Conservation (phyloP, 2,329 filamentous ascomycete genomes). For the Exophiala phaeomuriformis region DNA sequence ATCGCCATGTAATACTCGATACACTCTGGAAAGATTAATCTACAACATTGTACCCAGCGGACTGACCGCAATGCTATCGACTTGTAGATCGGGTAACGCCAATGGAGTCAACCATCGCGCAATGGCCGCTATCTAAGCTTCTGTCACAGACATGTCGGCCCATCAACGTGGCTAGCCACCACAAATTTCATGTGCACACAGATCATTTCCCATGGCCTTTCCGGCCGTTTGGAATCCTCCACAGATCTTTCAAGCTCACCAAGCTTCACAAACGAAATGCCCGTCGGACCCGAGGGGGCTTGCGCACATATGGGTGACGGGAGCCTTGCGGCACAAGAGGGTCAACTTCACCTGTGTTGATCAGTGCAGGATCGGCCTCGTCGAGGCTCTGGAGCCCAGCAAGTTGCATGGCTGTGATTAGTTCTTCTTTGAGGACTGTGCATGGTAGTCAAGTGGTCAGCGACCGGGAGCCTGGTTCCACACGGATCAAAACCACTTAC, state of each 20-base stretch:
- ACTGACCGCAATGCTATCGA: too few relatives aligned
- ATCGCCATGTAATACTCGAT: too few relatives aligned
- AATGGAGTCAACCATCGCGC: too few relatives aligned
- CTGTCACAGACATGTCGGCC: background rate
- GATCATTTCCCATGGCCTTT: background rate
- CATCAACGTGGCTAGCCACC: background rate
- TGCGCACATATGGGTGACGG: slow-evolving; percentile 39
- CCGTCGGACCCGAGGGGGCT: background rate
- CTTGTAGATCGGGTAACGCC: too few relatives aligned
- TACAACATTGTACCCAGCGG: too few relatives aligned
- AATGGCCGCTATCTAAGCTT: background rate
- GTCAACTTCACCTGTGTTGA: slow-evolving; percentile 47
- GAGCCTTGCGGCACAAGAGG: slow-evolving; percentile 40
- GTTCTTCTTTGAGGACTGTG: slow-evolving; percentile 53
- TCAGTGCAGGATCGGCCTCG: slow-evolving; percentile 54
- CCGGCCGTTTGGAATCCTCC: background rate
- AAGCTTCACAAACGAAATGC: slow-evolving; percentile 8
- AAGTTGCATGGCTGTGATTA: slow-evolving; percentile 60
- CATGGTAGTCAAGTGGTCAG: background rate
- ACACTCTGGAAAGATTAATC: too few relatives aligned
- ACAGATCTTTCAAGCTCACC: background rate
- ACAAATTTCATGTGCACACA: background rate
- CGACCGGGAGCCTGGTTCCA: slow-evolving; percentile 18
- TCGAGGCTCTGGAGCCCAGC: slow-evolving; percentile 56
- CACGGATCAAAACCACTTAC: slow-evolving; percentile 47